A percentile compares a stretch with the other conserved stretches of the same genome.
These are phyloP conservation scores for Solanum lycopersicoides DNA, from an alignment of 257 asterid species.

Conservation along the genomic window DNA sequence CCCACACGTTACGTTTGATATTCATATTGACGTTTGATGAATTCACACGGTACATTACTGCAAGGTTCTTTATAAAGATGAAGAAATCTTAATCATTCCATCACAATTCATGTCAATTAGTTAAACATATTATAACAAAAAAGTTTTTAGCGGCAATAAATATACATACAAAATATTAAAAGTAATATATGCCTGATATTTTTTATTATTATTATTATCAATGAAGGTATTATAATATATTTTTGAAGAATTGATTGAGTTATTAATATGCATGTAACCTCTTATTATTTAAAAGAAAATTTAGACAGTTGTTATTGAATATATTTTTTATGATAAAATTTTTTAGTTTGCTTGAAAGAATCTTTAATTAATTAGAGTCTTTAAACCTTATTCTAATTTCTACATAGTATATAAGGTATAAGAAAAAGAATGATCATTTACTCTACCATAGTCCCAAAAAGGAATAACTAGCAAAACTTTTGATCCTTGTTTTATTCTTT, in stretches of 20 bases:
- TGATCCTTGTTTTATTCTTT: background rate
- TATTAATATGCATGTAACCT: background rate
- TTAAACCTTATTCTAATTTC: background rate
- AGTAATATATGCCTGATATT: background rate
- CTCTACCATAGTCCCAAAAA: background rate
- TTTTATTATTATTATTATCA: background rate
- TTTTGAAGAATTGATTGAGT: background rate
- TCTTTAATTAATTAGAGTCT: background rate
- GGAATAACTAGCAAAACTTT: background rate
- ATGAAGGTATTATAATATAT: background rate
- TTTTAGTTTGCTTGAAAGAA: background rate
- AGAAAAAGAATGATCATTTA: background rate
- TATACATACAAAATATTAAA: no score
- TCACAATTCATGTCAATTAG: background rate
- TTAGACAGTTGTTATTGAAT: no score
- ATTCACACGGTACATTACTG: no score
- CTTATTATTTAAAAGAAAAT: background rate
- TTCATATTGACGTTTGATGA: no score
- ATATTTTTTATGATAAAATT: no score
- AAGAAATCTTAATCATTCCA: background rate
- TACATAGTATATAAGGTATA: background rate
- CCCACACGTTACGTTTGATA: background rate
- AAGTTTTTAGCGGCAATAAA: no score
- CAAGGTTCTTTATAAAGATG: background rate
- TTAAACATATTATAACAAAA: background rate